Base-by-base conservation (phyloP, 805 yeast species). In the Metschnikowia kunwiensis region DNA sequence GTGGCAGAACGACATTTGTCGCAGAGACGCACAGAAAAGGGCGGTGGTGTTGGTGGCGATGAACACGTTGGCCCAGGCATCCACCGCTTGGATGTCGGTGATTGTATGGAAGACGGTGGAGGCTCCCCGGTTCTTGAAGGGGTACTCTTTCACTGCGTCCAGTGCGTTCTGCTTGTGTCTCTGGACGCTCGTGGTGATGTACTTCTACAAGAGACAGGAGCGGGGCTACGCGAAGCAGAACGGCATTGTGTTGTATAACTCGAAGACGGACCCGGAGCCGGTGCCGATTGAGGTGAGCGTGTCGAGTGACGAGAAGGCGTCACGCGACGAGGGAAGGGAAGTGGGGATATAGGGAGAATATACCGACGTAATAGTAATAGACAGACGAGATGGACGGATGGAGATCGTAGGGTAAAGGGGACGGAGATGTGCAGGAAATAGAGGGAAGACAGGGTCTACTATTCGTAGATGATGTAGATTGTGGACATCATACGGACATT, bases 91-190 rank as follows among this genome's bases (percentile, higher is more conserved):
- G 74, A 70, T 69, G 49, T 32, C 50, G 8, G 58, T 77, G 5
- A 48, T 63, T 32, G 66, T 72, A 28, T 79, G 82, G 68, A 74
- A 71, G 42, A 79, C 84, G 1, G 71, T 64, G 4, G 81, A 77
- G 36, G 68, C 78, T 5, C 85, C 85, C 19, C 58, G 74, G 25
- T 79, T 63, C 52, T 59, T 60, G 30, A 76, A 71, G 33, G 84
- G 83, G 42, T 78, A 65, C 53, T 55, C 72, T 2, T 70, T 72
- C 14, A 71, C 78, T 16, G 70, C 76, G n/a, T 44, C 65, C 10
- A 64, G 71, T 45, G 78, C 72, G 5, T 54, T 63, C 11, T 57
- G 70, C 13, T 72, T 74, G 47, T 61, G 67, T 18, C 31, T 70
- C 9, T 73, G 78, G 77, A 70, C 77, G 4, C 57, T 72, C 32